A percentile compares a stretch with the other conserved stretches of the same genome.
Conservation (phyloP, 495 filamentous ascomycete species). For the Hypoxylon lenormandii region DNA sequence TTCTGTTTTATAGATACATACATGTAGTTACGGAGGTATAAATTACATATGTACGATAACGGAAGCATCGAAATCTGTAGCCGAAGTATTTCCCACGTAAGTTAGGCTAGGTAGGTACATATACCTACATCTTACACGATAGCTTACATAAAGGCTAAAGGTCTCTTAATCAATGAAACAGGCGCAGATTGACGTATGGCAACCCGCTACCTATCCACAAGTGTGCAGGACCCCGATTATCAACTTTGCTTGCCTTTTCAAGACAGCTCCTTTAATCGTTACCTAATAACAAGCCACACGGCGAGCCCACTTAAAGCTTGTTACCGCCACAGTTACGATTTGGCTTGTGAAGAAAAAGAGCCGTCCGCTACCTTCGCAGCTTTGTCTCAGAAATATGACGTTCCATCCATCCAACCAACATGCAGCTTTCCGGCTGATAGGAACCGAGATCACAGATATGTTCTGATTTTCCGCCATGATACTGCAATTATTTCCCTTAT, state of each 20-base stretch:
- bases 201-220: conserved; percentile 11
- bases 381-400: conserved; percentile 33
- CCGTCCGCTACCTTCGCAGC: conserved; percentile 3
- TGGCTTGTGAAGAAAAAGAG: conserved; percentile 39
- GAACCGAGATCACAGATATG: conserved; percentile 27
- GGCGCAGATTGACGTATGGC: conserved; percentile 28
- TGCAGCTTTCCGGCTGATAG: conserved; percentile 41
- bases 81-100: too few species aligned
- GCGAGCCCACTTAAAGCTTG: conserved; percentile 6
- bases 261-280: conserved; percentile 43
- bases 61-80: too few species aligned
- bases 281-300: conserved; percentile 25
- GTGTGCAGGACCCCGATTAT: conserved; percentile 36
- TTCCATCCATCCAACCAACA: conserved; percentile 24
- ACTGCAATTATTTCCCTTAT: conserved; percentile 8
- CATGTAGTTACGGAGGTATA: too few species aligned
- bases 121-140: too few species aligned
- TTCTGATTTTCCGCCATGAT: conserved; percentile 8
- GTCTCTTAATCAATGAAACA: conserved; percentile 4
- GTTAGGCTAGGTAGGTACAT: conserved; percentile 16
- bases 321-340: conserved; percentile 12
- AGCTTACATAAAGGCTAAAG: too few species aligned
- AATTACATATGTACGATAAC: too few species aligned
- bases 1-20: too few species aligned
- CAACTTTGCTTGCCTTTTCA: conserved; percentile 29